Evolutionary conservation across 805 yeast genomes (phyloP).

Genomic region (Candida easanensis): DNA sequence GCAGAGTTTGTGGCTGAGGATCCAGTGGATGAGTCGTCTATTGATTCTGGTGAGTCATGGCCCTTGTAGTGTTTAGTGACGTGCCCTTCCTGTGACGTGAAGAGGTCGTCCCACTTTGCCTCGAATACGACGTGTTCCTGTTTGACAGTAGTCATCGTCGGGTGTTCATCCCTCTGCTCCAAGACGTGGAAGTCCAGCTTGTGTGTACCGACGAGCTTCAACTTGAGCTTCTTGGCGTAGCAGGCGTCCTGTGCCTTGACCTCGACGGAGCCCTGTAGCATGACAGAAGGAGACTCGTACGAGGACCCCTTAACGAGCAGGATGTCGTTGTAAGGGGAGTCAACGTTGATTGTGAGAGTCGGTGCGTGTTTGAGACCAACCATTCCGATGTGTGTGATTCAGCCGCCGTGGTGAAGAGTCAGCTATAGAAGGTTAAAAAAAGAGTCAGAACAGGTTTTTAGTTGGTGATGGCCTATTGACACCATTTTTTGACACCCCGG

Average conservation of each 20-base stretch:
- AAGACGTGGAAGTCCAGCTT: conserved; percentile 48
- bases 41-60: not conserved
- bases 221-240: conserved; percentile 51
- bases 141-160: conserved; percentile 34
- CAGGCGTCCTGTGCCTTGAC: conserved; percentile 67
- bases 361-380: conserved; percentile 11
- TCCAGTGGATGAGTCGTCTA: conserved; percentile 6
- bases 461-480: too few species aligned
- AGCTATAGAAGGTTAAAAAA: too few species aligned
- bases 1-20: conserved; percentile 3
- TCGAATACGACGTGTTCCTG: conserved; percentile 63
- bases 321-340: conserved; percentile 49
- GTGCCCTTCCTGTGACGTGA: conserved; percentile 30
- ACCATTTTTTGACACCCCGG: too few species aligned
- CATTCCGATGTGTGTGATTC: not conserved
- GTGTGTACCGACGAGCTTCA: conserved; percentile 62
- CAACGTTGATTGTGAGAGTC: conserved; percentile 16
- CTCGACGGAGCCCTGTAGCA: conserved; percentile 71
- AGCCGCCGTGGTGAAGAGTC: not conserved
- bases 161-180: conserved; percentile 37
- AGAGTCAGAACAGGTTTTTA: too few species aligned
- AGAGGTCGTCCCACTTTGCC: conserved; percentile 64
- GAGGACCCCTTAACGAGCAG: conserved; percentile 72
- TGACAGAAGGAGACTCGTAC: conserved; percentile 68
- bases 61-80: conserved; percentile 5